Evolutionary conservation across 2,329 filamentous ascomycete genomes (phyloP).

Genomic region (Calonectria pauciramosa): DNA sequence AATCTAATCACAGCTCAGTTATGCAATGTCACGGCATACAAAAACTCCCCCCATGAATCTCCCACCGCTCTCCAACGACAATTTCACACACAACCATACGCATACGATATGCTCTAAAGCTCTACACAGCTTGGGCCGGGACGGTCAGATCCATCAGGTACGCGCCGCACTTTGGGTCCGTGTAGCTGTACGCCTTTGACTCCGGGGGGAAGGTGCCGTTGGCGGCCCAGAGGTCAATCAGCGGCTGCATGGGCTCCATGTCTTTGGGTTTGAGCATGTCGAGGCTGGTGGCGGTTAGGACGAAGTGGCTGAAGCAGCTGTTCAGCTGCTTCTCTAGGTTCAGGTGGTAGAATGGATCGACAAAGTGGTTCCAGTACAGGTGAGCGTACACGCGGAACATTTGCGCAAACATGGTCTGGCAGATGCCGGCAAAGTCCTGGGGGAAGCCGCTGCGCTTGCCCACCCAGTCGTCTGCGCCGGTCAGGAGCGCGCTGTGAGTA

Average conservation of each 20-base stretch:
- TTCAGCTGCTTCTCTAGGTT: conserved; percentile 86
- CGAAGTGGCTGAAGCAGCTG: conserved; percentile 88
- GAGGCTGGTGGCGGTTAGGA: conserved; percentile 83
- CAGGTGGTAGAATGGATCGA: conserved; percentile 85
- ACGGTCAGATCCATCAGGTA: background rate
- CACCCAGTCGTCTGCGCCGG: background rate
- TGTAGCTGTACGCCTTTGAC: conserved; percentile 75
- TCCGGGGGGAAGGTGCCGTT: conserved; percentile 86
- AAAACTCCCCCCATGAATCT: background rate
- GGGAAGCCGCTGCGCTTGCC: conserved; percentile 8
- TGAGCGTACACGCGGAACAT: conserved; percentile 99
- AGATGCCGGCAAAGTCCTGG: conserved; percentile 82
- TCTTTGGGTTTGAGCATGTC: conserved; percentile 90
- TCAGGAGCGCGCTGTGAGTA: conserved; percentile 47
- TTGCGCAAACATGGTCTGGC: conserved; percentile 94
- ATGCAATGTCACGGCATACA: conserved; percentile 2
- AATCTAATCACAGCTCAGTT: background rate
- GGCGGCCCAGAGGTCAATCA: conserved; percentile 92
- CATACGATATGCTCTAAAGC: too few relatives aligned
- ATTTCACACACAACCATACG: background rate
- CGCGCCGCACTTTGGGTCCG: conserved; percentile 42
- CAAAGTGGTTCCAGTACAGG: conserved; percentile 96
- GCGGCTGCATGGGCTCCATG: conserved; percentile 93
- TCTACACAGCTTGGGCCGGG: background rate
- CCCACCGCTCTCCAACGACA: background rate